These are phyloP conservation scores for Cyclotella choctawhatcheeana DNA, from an alignment of 108 stramenopile species.

Conservation along the genomic window DNA sequence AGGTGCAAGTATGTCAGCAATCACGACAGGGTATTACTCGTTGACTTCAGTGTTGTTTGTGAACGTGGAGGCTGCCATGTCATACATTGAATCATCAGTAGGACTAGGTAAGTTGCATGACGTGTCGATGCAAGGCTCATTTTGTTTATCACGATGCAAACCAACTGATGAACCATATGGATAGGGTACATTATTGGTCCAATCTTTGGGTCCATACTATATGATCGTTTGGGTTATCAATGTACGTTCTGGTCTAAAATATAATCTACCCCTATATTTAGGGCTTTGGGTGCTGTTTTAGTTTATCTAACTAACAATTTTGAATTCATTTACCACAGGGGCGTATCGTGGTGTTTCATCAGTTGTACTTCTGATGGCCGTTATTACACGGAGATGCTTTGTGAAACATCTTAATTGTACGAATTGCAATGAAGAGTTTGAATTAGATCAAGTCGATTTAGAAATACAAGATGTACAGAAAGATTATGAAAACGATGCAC, in stretches of 20 bases:
- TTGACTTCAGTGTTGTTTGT: constrained; percentile 28
- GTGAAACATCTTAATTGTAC: constrained; percentile 25
- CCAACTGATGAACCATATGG: too few species aligned
- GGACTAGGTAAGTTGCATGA: constrained; percentile 17
- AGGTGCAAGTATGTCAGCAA: constrained; percentile 29
- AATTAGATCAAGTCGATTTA: not conserved
- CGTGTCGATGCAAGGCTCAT: not conserved
- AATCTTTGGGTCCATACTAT: constrained; percentile 33
- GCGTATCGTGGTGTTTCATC: constrained; percentile 21
- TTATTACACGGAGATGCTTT: constrained; percentile 16
- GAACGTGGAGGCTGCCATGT: constrained; percentile 38
- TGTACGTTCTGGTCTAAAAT: too few species aligned
- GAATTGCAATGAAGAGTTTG: not conserved
- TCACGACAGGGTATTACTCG: constrained; percentile 52
- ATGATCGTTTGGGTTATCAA: constrained; percentile 35
- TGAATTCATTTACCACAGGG: too few species aligned
- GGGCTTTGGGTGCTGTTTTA: too few species aligned
- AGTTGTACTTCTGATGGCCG: constrained; percentile 15
- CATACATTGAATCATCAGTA: constrained; percentile 33
- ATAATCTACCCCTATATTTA: too few species aligned
- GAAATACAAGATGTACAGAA: too few species aligned
- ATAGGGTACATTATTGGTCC: constrained; percentile 46
- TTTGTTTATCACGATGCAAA: too few species aligned
- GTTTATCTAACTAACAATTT: too few species aligned
- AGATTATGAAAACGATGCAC: not conserved